Evolutionary conservation across 495 filamentous ascomycete genomes (phyloP).

Genomic region (Penicillium arizonense): DNA sequence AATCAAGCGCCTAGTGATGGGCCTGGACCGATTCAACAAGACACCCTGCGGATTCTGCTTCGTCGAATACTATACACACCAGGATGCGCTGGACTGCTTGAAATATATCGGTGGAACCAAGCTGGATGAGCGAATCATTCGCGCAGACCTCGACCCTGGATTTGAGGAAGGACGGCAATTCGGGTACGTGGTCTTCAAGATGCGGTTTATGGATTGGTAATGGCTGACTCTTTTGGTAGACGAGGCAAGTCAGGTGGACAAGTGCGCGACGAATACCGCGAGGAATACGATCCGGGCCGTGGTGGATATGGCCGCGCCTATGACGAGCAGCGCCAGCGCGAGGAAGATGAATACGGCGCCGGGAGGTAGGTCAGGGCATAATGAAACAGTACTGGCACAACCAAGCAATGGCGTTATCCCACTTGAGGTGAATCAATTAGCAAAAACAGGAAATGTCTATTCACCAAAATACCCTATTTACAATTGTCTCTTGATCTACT

Average conservation of each 20-base stretch:
- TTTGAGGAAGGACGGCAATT: constrained; percentile 97
- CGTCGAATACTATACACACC: constrained; percentile 97
- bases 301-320: constrained; percentile 79
- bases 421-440: constrained; percentile 18
- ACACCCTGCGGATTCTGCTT: constrained; percentile 99
- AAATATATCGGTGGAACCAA: constrained; percentile 99
- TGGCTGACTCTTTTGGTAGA: constrained; percentile 33
- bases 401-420: constrained; percentile 35
- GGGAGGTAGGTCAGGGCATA: constrained; percentile 39
- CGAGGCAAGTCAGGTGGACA: constrained; percentile 92
- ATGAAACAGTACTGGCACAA: constrained; percentile 19
- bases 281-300: constrained; percentile 92
- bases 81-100: constrained; percentile 94
- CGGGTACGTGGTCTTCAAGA: constrained; percentile 51
- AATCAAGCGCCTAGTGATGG: constrained; percentile 98
- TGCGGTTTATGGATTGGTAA: too few species aligned
- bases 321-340: constrained; percentile 58
- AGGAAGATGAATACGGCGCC: constrained; percentile 52
- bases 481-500: constrained; percentile 15
- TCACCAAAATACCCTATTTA: constrained; percentile 26
- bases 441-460: constrained; percentile 24
- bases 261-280: constrained; percentile 95
- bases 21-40: constrained; percentile 92
- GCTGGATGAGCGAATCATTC: constrained; percentile 92
- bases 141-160: constrained; percentile 94